Evolutionary conservation across 345 rosid genomes (phyloP).

Genomic region (Populus tremula): DNA sequence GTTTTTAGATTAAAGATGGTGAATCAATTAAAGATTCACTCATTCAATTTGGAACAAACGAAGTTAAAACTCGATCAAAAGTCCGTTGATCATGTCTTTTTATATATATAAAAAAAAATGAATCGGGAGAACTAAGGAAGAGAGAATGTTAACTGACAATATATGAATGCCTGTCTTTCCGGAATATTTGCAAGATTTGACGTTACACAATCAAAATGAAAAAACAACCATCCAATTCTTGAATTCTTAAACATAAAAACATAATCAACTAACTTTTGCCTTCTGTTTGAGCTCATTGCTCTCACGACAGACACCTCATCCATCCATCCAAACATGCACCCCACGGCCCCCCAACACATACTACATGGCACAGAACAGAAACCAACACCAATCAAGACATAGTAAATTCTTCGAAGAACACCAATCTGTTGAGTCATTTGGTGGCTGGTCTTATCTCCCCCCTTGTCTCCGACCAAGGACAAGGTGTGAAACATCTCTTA

Average conservation of each 20-base stretch:
- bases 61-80: no score
- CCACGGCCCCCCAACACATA: slow-evolving; percentile 39
- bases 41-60: no score
- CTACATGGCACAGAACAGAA: slow-evolving; percentile 5
- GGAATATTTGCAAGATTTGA: slow-evolving; percentile 28
- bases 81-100: no score
- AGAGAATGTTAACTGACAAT: no score
- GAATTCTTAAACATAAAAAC: neutral
- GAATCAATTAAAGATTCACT: no score
- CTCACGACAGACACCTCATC: slow-evolving; percentile 20
- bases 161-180: slow-evolving; percentile 16
- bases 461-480: neutral
- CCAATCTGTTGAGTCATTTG: slow-evolving; percentile 8
- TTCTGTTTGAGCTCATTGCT: neutral
- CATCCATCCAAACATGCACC: slow-evolving; percentile 43
- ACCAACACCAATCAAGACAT: slow-evolving; percentile 1
- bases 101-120: no score
- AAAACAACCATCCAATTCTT: slow-evolving; percentile 23
- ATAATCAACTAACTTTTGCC: neutral
- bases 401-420: neutral
- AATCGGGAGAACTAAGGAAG: neutral
- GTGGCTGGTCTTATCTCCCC: slow-evolving; percentile 4
- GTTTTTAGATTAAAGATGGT: no score
- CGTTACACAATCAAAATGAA: slow-evolving; percentile 21
- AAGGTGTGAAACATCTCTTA: neutral